Conservation (phyloP, 805 yeast genomes). For the Metschnikowia chrysomelidarum region DNA sequence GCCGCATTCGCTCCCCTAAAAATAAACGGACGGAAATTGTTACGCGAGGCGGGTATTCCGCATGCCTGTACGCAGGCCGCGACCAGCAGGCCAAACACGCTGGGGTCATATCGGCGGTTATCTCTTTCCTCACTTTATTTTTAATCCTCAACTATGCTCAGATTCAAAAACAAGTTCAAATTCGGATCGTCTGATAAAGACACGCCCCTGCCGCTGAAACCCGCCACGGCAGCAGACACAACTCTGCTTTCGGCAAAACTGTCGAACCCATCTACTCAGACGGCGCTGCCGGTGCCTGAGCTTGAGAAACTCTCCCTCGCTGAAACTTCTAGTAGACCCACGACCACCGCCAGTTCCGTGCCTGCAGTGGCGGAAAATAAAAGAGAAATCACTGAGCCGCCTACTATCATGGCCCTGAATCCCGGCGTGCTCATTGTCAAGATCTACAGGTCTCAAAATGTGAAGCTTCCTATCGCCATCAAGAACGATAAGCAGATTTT, state of each 20-base stretch:
- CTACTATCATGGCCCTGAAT: constrained; percentile 19
- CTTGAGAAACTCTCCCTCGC: constrained; percentile 11
- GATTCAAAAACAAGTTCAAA: constrained; percentile 32
- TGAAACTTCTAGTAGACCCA: constrained; percentile 5
- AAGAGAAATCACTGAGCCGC: constrained; percentile 5
- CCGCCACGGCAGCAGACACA: not conserved
- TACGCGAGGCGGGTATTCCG: too few species aligned
- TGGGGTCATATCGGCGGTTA: not conserved
- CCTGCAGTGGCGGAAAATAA: not conserved
- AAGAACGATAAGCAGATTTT: constrained; percentile 62
- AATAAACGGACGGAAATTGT: too few species aligned
- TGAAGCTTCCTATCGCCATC: constrained; percentile 68
- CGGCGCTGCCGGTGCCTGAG: constrained; percentile 13
- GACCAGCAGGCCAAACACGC: too few species aligned
- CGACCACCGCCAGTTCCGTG: constrained; percentile 8
- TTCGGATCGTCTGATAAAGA: constrained; percentile 23
- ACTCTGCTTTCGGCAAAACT: constrained; percentile 1
- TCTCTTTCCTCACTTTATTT: too few species aligned
- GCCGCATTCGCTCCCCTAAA: too few species aligned
- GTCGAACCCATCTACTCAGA: constrained; percentile 8
- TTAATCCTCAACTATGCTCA: constrained; percentile 28
- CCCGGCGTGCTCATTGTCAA: constrained; percentile 81
- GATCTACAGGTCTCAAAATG: constrained; percentile 65
- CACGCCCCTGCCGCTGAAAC: constrained; percentile 4
- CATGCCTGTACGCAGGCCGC: too few species aligned